Evolutionary conservation across 1,284 basidiomycete genomes (phyloP).

Genomic region (Flammula alnicola): DNA sequence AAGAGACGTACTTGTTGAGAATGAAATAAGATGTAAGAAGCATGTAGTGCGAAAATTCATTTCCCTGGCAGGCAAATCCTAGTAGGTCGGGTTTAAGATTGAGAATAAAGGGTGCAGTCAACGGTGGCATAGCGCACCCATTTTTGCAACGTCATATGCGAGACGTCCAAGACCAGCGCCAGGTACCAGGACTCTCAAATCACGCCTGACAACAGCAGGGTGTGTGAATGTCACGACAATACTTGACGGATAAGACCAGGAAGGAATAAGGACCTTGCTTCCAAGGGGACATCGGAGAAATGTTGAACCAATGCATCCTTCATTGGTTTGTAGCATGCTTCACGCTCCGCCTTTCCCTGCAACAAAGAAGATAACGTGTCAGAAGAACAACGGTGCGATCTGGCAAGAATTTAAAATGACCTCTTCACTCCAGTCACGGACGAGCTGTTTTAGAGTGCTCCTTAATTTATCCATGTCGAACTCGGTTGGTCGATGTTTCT

Average conservation of each 20-base stretch:
- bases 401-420: constrained; percentile 38
- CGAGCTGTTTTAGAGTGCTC: constrained; percentile 89
- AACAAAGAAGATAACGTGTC: too few relatives aligned
- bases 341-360: constrained; percentile 78
- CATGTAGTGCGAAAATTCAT: constrained; percentile 96
- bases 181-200: constrained; percentile 81
- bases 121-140: constrained; percentile 51
- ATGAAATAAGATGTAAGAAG: constrained; percentile 84
- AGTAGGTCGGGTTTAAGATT: background rate
- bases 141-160: constrained; percentile 83
- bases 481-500: constrained; percentile 59
- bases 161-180: constrained; percentile 87
- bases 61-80: constrained; percentile 90
- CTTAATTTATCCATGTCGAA: constrained; percentile 86
- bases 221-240: constrained; percentile 6
- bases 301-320: constrained; percentile 72
- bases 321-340: constrained; percentile 80
- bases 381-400: background rate
- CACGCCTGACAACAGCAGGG: constrained; percentile 44
- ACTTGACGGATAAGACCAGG: constrained; percentile 5
- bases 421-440: constrained; percentile 88
- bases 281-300: constrained; percentile 58
- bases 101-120: background rate
- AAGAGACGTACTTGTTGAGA: constrained; percentile 65
- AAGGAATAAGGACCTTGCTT: constrained; percentile 49